These are phyloP conservation scores for Pneumocystis jirovecii DNA, from an alignment of 1,139 yeast species.

Conservation along the genomic window DNA sequence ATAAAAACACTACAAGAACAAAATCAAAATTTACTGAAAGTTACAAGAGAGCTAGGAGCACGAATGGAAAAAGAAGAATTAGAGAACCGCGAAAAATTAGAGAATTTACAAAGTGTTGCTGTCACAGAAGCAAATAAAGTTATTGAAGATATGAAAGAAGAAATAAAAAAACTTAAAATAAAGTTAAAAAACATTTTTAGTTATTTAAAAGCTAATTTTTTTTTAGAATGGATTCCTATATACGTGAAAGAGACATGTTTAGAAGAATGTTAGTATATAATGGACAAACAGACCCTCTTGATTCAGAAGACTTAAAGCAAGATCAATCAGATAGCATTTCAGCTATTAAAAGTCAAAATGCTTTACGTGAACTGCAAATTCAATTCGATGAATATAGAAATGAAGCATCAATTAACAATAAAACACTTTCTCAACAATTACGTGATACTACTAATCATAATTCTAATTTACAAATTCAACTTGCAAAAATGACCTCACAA, in stretches of 20 bases:
- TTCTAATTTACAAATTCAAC: conserved; percentile 31
- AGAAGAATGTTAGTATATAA: conserved; percentile 28
- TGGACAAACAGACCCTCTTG: conserved; percentile 25
- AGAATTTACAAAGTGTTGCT: conserved; percentile 41
- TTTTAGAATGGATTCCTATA: conserved; percentile 29
- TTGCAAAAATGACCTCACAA: conserved; percentile 36
- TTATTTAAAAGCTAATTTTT: background rate
- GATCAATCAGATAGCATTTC: conserved; percentile 23
- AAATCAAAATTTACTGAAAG: conserved; percentile 54
- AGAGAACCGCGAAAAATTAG: conserved; percentile 22
- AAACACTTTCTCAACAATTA: conserved; percentile 30
- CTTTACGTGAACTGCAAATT: conserved; percentile 24
- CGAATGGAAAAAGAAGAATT: conserved; percentile 45
- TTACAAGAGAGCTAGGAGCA: conserved; percentile 54
- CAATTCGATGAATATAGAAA: conserved; percentile 27
- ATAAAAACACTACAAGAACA: conserved; percentile 55
- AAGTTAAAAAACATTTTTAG: conserved; percentile 18
- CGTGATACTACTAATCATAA: conserved; percentile 33
- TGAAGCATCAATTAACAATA: conserved; percentile 32
- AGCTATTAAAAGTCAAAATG: conserved; percentile 19
- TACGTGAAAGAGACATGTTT: conserved; percentile 54
- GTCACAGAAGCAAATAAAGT: conserved; percentile 66
- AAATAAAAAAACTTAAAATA: conserved; percentile 37
- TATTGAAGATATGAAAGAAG: conserved; percentile 49
- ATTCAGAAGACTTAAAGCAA: conserved; percentile 11